Evolutionary conservation across 768 basidiomycete genomes (phyloP), one percentile per base, ranked within the genome.

Genomic region (Hygrocybe coccinea): DNA sequence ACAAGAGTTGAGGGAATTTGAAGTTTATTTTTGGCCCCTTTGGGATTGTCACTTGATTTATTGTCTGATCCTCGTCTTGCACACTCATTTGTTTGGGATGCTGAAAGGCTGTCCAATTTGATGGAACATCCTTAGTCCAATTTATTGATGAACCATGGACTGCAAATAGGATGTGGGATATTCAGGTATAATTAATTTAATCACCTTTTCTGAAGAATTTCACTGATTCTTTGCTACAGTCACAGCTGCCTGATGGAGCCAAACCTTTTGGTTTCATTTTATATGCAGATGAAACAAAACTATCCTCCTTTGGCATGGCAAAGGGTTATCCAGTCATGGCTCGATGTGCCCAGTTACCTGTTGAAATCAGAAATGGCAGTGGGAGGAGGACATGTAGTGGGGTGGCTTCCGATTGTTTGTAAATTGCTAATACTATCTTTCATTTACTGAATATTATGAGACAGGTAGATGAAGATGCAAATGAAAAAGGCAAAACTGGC

Each of bases 61-160:
- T 45, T 76, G 1, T 33, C 43, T 19, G 64, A 76, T 36, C 62
- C 60, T 0, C 24, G 33, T 0, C 59, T 71, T 11, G 59, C 61
- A 2, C 55, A 55, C 0, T 50, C 66, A 10, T 67, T 69, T 52
- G 56, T 59, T 21, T 74, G 71, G 67, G 67, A 74, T 67, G 72
- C 71, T 5, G 39, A 64, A 41, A 52, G 48, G 15, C 44, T 70
- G 2, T 71, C 29, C 47, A 70, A 53, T 71, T 60, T 50, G 60
- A 71, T 58, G 67, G 64, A 0, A 38, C 29, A 29, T 5, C 24
- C 2, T 75, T 67, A 50, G 59, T 67, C 7, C 59, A 66, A 0
- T 68, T 76, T 47, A 56, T 67, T 37, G 57, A 71, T 47, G 71
- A 78, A 47, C 75, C 74, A 2, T 72, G 69, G 67, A 74, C 73